Evolutionary conservation across 164 flowering plant genomes (phyloP).

Genomic region (Berberis thunbergii): DNA sequence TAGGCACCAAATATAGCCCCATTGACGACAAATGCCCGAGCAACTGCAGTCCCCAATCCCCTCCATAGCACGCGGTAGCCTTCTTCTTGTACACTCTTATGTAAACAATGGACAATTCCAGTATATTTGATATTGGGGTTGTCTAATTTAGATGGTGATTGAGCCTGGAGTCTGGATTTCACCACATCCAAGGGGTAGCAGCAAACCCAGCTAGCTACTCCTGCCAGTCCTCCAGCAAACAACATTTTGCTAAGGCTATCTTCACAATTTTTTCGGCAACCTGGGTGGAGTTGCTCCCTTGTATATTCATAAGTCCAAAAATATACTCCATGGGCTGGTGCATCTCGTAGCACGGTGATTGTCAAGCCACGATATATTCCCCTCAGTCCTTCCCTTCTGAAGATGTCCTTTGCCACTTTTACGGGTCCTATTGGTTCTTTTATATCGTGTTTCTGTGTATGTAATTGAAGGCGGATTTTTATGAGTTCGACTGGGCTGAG

Average conservation of each 20-base stretch:
- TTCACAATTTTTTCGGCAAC: slow-evolving; percentile 58
- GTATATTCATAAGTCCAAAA: slow-evolving; percentile 81
- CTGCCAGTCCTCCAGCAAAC: slow-evolving; percentile 79
- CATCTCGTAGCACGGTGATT: slow-evolving; percentile 70
- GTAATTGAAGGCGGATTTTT: slow-evolving; percentile 73
- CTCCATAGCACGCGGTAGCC: slow-evolving; percentile 65
- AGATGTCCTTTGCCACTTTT: slow-evolving; percentile 37
- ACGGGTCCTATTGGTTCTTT: slow-evolving; percentile 35
- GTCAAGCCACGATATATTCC: slow-evolving; percentile 72
- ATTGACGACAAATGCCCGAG: no score
- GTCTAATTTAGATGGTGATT: slow-evolving; percentile 15
- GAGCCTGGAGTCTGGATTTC: slow-evolving; percentile 73
- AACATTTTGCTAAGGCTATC: slow-evolving; percentile 68
- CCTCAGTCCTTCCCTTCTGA: slow-evolving; percentile 44
- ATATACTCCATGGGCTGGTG: slow-evolving; percentile 65
- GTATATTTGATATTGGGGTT: slow-evolving; percentile 26
- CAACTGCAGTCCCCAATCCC: slow-evolving; percentile 20
- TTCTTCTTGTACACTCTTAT: slow-evolving; percentile 52
- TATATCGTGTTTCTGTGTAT: slow-evolving; percentile 8
- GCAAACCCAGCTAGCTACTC: slow-evolving; percentile 78
- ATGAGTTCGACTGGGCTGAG: slow-evolving; percentile 79
- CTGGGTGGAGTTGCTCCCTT: slow-evolving; percentile 74
- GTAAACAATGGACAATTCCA: slow-evolving; percentile 62
- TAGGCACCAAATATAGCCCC: slow-evolving; percentile 40
- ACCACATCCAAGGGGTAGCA: slow-evolving; percentile 57